Evolutionary conservation across 768 basidiomycete species (phyloP), one percentile per base, ranked within the genome.

Genomic region (Steccherinum ochraceum): DNA sequence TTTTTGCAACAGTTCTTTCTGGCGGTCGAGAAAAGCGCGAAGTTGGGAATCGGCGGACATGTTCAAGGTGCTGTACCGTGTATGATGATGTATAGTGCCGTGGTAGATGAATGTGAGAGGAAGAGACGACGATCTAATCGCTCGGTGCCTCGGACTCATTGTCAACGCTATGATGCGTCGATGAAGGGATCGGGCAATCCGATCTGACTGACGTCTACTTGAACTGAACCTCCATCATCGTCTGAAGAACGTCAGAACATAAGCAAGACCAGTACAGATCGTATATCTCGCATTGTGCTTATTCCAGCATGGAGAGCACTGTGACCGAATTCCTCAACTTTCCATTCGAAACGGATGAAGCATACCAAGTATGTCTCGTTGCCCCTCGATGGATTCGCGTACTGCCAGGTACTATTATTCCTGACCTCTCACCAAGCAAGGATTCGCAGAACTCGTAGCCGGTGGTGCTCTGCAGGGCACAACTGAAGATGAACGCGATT

Each of bases 21-120:
- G 89, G 16, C 83, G 76, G 16, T 76, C 67, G 45, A 93, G 74
- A 68, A 93, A 94, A 1, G 71, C 70, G 5, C 65, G 65, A 12
- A 87, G 59, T 30, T 66, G 56, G 24, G 51, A 50, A 19, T 70
- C 71, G 45, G 63, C 50, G 16, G 66, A 49, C 52, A 60, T 60
- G 30, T 35, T 35, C 30, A 16, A 7, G n/a, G n/a, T n/a, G n/a
- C n/a, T n/a, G n/a, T n/a, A n/a, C n/a, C n/a, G n/a, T n/a, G n/a
- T n/a, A n/a, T n/a, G n/a, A n/a, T n/a, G n/a, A n/a, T n/a, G n/a
- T n/a, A n/a, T n/a, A n/a, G n/a, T n/a, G n/a, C n/a, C 30, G 16
- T 16, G 16, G 30, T 16, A 35, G 30, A 16, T 35, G 30, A 35
- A 35, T 7, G 30, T 35, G 7, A 16, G 7, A 16, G 30, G 16